Evolutionary conservation across 495 filamentous ascomycete genomes (phyloP), one percentile per base, ranked within the genome.

Genomic region (Penicillium cataractarum): DNA sequence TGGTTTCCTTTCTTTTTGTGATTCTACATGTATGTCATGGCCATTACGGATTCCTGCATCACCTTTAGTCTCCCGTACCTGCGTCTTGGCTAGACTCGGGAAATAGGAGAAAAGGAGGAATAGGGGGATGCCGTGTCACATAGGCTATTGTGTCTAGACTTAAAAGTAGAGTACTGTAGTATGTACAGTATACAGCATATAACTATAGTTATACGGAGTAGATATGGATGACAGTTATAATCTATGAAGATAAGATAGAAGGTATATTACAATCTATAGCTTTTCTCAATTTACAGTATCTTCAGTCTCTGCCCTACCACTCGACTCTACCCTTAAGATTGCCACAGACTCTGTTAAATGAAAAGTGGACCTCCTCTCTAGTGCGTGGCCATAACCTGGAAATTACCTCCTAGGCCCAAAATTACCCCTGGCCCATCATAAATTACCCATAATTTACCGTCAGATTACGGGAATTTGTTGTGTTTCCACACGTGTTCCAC

Each of bases 401-500:
- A 29, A 50, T 29, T 50, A 27, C 19, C 46, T 7, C 17, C 46
- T n/a, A 6, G 13, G 12, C 15, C 49, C 3, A 29, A 19, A 52
- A 31, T 52, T 32, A 27, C 29, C 49, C 29, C 29, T 52, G 49
- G 49, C 15, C 15, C 4, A 21, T 39, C n/a, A 48, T 46, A 24
- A 26, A 46, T 22, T 60, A 35, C 58, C 22, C n/a, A 33, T 69
- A 65, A 67, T 63, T 68, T 70, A 70, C 68, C 8, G 57, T 58
- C 26, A 60, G 13, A 61, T 55, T 64, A 60, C 50, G 7, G 26
- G 29, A 19, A 27, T 52, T 46, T 57, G 37, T 62, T 61, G 60
- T 44, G 33, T 51, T 55, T 32, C 49, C 68, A 68, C 68, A 66
- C 64, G 57, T 71, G 64, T 63, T 40, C 68, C 63, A 58, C 51